Percentiles rank a stretch among this genome's conserved stretches.
Conservation (phyloP, 1,284 basidiomycete species). For the Caloboletus firmus region DNA sequence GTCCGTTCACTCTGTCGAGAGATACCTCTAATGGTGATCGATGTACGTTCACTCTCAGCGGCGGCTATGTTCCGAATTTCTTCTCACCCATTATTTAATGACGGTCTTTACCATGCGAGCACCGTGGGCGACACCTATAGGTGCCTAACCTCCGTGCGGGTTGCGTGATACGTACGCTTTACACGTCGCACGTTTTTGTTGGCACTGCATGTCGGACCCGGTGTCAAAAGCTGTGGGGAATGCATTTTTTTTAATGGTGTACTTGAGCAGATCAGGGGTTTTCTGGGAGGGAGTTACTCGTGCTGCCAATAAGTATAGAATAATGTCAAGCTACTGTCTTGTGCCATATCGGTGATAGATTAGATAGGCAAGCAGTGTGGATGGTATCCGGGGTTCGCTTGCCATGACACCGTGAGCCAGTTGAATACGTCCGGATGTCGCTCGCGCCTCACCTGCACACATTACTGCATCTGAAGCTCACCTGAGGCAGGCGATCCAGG, state of each 20-base stretch:
- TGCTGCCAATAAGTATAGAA: neutral
- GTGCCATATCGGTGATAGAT: neutral
- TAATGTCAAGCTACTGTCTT: neutral
- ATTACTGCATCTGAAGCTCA: conserved; percentile 22
- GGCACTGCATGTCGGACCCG: conserved; percentile 1
- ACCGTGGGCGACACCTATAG: neutral
- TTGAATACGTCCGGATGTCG: neutral
- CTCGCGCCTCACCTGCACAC: conserved; percentile 8
- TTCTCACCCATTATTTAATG: conserved; percentile 1
- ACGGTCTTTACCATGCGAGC: conserved; percentile 1
- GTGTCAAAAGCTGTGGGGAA: conserved; percentile 3
- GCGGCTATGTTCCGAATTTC: conserved; percentile 4
- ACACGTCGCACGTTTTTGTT: conserved; percentile 2
- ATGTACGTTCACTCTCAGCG: conserved; percentile 1
- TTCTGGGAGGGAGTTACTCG: neutral
- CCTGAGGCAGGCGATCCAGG: conserved; percentile 18
- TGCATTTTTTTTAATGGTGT: neutral
- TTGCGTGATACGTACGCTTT: conserved; percentile 1
- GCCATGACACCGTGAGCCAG: conserved; percentile 13
- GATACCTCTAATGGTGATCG: neutral
- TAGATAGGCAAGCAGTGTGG: neutral
- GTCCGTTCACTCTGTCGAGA: conserved; percentile 5
- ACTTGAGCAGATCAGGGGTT: neutral
- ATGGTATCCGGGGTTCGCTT: conserved; percentile 23
- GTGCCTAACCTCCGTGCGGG: neutral